Evolutionary conservation across 2,329 filamentous ascomycete species (phyloP), one percentile per base, ranked within the genome.

Genomic region (Apiospora arundinis): DNA sequence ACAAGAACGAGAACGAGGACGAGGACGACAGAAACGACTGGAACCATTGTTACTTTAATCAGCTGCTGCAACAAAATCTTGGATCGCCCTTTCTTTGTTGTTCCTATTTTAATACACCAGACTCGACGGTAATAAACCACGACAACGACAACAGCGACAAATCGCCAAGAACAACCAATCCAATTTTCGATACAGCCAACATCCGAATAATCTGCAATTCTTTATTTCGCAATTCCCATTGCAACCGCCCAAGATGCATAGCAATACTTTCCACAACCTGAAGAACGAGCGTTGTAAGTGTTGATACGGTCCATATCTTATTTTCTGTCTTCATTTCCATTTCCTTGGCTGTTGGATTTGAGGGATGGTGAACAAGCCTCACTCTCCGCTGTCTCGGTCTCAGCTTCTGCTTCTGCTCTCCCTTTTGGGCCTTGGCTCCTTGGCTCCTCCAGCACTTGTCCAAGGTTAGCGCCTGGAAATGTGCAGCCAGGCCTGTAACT

Each of bases 201-300:
- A 16, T 11, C 2, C 32, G 16, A 9, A 60, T 11, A 16, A 21
- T 8, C 28, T 2, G 32, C 18, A 60, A 60, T 11, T 37, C 16
- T 9, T 37, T 32, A 60, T 32, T 37, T 18, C 2, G 11, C 48
- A 28, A 45, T 45, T 1, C 16, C 25, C 14, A 56, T 56, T 56
- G 40, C 49, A 7, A 32, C 21, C 14, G 52, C 28, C 52, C 52
- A 60, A 37, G 25, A 60, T 60, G 52, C 32, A 23, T 11, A 28
- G 52, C 52, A 37, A 60, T 37, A 21, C 52, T 9, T 7, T 60
- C 2, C 52, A 60, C 28, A 60, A 60, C 28, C 16, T 60, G 28
- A 60, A 60, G 28, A 60, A 32, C 18, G 52, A 60, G 52, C 52
- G 52, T 60, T 18, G 52, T 60, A 60, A 60, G 52, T 60, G 4